phyloP scores from a whole-genome alignment of 2,329 filamentous ascomycete genomes.

The Epichloe gansuensis region DNA sequence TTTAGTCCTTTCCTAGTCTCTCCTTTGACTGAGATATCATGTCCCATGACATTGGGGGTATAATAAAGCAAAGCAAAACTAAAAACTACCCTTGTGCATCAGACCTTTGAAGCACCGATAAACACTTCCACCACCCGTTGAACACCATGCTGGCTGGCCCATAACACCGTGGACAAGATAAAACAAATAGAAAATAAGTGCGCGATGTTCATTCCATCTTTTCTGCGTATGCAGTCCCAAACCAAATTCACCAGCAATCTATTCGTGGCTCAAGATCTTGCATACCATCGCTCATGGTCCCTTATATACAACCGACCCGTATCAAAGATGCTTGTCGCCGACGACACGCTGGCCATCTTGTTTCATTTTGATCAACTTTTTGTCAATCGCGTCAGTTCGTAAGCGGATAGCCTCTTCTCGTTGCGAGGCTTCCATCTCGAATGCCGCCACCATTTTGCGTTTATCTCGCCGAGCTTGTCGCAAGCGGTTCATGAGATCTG shows the following conservation, averaged over 20 bases:
- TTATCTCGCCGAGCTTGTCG: constrained; percentile 37
- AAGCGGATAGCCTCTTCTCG: constrained; percentile 42
- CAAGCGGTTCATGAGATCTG: constrained; percentile 34
- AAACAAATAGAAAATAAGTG: background rate
- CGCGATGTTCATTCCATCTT: background rate
- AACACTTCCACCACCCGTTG: background rate
- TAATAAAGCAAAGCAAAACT: constrained; percentile 5
- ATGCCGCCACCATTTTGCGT: constrained; percentile 35
- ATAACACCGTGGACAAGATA: background rate
- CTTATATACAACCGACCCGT: background rate
- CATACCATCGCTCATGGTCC: background rate
- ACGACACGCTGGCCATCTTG: constrained; percentile 46
- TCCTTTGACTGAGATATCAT: background rate
- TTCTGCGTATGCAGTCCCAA: background rate
- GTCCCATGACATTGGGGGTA: background rate
- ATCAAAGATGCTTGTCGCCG: constrained; percentile 23
- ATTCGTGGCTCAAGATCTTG: background rate
- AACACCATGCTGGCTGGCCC: constrained; percentile 1
- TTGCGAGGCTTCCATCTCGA: constrained; percentile 42
- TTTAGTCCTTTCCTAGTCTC: background rate
- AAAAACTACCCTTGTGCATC: background rate
- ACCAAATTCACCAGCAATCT: background rate
- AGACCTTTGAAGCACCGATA: background rate
- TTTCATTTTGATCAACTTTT: constrained; percentile 42
- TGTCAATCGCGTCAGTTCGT: constrained; percentile 41